Evolutionary conservation across 1,284 basidiomycete species (phyloP).

Genomic region (Apiotrichum mycotoxinovorans): DNA sequence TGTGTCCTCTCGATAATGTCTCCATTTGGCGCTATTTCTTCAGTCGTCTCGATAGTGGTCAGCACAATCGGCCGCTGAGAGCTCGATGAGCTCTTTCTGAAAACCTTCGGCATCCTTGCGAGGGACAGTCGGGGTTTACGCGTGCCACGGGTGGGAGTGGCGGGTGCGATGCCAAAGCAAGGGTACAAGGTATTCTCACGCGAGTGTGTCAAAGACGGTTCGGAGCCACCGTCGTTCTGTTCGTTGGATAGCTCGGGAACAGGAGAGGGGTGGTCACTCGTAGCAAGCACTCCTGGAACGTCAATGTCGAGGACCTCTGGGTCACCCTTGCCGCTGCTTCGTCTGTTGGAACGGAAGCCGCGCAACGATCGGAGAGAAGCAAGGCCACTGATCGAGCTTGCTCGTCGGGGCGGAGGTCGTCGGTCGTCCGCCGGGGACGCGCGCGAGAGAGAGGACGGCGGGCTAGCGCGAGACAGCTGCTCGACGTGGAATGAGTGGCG

Average conservation of each 20-base stretch:
- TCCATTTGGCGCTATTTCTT: not conserved
- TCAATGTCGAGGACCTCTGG: not conserved
- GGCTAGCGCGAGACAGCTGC: not conserved
- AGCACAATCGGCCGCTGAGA: not conserved
- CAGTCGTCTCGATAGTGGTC: not conserved
- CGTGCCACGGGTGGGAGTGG: not conserved
- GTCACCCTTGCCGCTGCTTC: not conserved
- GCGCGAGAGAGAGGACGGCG: not conserved
- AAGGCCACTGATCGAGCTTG: not conserved
- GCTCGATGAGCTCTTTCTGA: not conserved
- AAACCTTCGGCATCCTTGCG: not conserved
- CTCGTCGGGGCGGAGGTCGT: not conserved
- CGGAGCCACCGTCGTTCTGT: not conserved
- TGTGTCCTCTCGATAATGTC: not conserved
- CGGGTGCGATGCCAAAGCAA: not conserved
- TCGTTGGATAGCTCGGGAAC: constrained; percentile 4
- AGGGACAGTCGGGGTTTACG: not conserved
- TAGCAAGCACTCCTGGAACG: not conserved
- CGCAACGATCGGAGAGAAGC: not conserved
- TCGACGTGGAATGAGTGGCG: constrained; percentile 1
- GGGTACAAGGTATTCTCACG: not conserved
- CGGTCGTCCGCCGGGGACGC: not conserved
- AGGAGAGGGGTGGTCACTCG: not conserved
- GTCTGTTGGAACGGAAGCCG: constrained; percentile 1
- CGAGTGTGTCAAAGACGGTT: not conserved